Evolutionary conservation across 768 basidiomycete species (phyloP).

Genomic region (Naganishia vishniacii): DNA sequence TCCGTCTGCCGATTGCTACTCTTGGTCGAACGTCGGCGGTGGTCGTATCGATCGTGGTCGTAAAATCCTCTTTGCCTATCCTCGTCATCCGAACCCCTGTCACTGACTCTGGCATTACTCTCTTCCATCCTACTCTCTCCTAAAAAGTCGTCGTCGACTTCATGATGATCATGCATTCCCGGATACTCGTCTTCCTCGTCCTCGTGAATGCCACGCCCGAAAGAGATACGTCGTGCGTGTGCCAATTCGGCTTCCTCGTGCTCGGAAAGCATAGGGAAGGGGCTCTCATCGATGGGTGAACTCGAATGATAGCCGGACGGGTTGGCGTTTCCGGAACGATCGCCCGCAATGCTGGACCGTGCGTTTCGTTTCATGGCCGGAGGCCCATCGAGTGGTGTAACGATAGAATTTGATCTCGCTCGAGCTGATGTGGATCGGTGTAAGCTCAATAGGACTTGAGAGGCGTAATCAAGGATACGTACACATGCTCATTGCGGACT

Average conservation of each 20-base stretch:
- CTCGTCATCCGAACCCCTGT: slow-evolving; percentile 26
- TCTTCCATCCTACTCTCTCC: slow-evolving; percentile 8
- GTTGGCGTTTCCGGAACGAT: slow-evolving; percentile 11
- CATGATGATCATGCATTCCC: slow-evolving; percentile 1
- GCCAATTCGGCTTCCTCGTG: slow-evolving; percentile 45
- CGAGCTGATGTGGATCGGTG: slow-evolving; percentile 34
- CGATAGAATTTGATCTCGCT: slow-evolving; percentile 43
- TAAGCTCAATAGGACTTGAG: too few species aligned
- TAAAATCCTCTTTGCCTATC: slow-evolving; percentile 6
- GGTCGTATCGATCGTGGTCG: not conserved
- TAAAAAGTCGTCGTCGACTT: slow-evolving; percentile 10
- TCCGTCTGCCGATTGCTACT: not conserved
- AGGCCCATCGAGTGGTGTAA: slow-evolving; percentile 22
- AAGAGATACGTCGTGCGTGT: slow-evolving; percentile 36
- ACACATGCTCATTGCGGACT: slow-evolving; percentile 62
- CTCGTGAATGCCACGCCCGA: slow-evolving; percentile 21
- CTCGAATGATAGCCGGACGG: slow-evolving; percentile 32
- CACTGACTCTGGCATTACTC: not conserved
- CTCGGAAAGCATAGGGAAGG: slow-evolving; percentile 44
- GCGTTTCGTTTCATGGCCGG: slow-evolving; percentile 23
- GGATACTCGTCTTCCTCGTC: slow-evolving; percentile 18
- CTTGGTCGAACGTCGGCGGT: not conserved
- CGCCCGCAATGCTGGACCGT: not conserved
- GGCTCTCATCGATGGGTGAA: slow-evolving; percentile 38
- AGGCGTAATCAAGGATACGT: slow-evolving; percentile 28